phyloP scores from a whole-genome alignment of 1,139 yeast species.

The Suhomyces atakaporum region DNA sequence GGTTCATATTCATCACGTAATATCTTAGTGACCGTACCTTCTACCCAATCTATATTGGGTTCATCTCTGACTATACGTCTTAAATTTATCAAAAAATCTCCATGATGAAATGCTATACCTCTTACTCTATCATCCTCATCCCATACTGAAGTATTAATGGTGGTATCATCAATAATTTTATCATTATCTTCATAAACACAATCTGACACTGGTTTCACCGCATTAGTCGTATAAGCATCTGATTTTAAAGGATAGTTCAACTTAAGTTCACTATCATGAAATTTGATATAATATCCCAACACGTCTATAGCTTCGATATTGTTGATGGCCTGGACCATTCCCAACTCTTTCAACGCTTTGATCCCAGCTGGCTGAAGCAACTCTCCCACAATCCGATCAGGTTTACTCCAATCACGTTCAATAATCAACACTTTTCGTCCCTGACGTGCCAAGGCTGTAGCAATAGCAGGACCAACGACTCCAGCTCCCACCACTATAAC shows the following conservation, averaged over 20 bases:
- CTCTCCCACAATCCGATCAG: constrained; percentile 97
- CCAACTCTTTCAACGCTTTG: constrained; percentile 75
- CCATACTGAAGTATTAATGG: constrained; percentile 52
- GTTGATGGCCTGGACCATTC: constrained; percentile 77
- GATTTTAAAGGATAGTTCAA: constrained; percentile 74
- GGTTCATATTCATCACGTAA: constrained; percentile 48
- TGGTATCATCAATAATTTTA: constrained; percentile 51
- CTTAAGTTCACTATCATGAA: constrained; percentile 53
- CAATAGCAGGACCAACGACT: constrained; percentile 91
- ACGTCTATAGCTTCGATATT: constrained; percentile 79
- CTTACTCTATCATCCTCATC: constrained; percentile 63
- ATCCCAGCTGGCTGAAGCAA: constrained; percentile 94
- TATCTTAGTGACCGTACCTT: constrained; percentile 76
- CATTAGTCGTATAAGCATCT: constrained; percentile 42
- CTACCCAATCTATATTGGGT: constrained; percentile 70
- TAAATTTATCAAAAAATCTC: constrained; percentile 77
- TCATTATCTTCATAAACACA: constrained; percentile 59
- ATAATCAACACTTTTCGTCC: constrained; percentile 75
- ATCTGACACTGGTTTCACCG: constrained; percentile 52
- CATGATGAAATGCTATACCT: constrained; percentile 92
- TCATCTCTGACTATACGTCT: constrained; percentile 71
- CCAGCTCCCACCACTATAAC: constrained; percentile 90
- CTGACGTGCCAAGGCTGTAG: constrained; percentile 86
- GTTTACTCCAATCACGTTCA: constrained; percentile 89
- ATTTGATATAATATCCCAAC: constrained; percentile 80